Percentiles rank a stretch among this genome's conserved stretches.
These are phyloP conservation scores for Aureobasidium sp. DNA, from an alignment of 2,329 filamentous ascomycete species.

Conservation along the genomic window DNA sequence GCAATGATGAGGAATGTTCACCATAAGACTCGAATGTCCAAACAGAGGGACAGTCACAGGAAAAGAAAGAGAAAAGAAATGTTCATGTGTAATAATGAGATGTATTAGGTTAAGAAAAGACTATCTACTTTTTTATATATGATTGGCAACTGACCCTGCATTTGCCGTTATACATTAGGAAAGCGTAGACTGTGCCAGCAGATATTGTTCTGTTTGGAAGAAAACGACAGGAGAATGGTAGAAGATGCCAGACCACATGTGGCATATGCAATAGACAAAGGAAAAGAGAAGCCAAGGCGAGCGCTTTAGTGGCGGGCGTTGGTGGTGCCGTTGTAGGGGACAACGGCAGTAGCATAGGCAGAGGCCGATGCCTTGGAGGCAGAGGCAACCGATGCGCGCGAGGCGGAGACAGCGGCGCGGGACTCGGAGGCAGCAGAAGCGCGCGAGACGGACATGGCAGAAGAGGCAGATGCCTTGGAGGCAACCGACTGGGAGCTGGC, in stretches of 20 bases:
- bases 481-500: background rate
- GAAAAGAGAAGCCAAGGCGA: background rate
- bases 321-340: slow-evolving; percentile 10
- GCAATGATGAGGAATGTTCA: too few species aligned
- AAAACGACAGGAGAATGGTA: background rate
- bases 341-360: background rate
- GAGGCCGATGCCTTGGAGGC: slow-evolving; percentile 6
- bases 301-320: slow-evolving; percentile 1
- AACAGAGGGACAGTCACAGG: too few species aligned
- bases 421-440: slow-evolving; percentile 1
- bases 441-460: background rate
- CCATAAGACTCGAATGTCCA: too few species aligned
- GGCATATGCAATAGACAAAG: slow-evolving; percentile 3
- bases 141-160: too few species aligned
- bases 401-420: slow-evolving; percentile 3
- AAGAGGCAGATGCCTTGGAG: slow-evolving; percentile 2
- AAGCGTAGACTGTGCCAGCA: background rate
- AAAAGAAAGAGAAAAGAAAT: background rate
- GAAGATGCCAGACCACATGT: background rate
- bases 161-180: background rate
- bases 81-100: background rate
- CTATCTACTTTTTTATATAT: slow-evolving; percentile 1
- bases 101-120: background rate
- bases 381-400: background rate
- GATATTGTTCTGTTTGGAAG: background rate